A percentile compares a stretch with the other conserved stretches of the same genome.
Conservation (phyloP, 257 asterid species). For the Buddleja alternifolia region DNA sequence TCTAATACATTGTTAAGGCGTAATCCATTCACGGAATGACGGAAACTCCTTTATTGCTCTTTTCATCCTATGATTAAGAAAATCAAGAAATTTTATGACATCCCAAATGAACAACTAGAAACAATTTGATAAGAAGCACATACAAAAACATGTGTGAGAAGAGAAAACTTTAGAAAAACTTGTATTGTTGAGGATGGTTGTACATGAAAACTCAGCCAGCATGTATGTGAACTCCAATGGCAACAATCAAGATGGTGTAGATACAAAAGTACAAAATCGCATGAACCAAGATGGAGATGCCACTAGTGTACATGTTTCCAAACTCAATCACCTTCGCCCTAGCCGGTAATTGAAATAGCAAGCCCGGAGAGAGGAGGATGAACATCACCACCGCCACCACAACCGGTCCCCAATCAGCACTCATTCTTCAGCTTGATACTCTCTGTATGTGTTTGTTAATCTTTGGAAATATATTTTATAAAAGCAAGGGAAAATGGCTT, state of each 20-base stretch:
- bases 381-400: constrained; percentile 91
- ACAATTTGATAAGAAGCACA: neutral
- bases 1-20: neutral
- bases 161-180: neutral
- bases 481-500: neutral
- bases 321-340: constrained; percentile 76
- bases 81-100: constrained; percentile 16
- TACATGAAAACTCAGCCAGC: constrained; percentile 37
- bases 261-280: constrained; percentile 79
- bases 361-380: constrained; percentile 83
- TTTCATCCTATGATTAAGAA: constrained; percentile 15
- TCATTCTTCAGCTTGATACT: constrained; percentile 27
- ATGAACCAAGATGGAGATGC: constrained; percentile 79
- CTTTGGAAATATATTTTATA: no score
- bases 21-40: constrained; percentile 3
- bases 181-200: neutral
- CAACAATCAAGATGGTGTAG: constrained; percentile 80
- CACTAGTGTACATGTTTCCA: constrained; percentile 95
- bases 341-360: constrained; percentile 87
- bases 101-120: neutral
- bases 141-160: neutral
- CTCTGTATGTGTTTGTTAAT: neutral
- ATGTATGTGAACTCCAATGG: constrained; percentile 78
- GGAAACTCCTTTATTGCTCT: constrained; percentile 8
- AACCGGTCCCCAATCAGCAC: constrained; percentile 88